phyloP scores from a whole-genome alignment of 352 stramenopile species.

The Globisporangium nagaii region DNA sequence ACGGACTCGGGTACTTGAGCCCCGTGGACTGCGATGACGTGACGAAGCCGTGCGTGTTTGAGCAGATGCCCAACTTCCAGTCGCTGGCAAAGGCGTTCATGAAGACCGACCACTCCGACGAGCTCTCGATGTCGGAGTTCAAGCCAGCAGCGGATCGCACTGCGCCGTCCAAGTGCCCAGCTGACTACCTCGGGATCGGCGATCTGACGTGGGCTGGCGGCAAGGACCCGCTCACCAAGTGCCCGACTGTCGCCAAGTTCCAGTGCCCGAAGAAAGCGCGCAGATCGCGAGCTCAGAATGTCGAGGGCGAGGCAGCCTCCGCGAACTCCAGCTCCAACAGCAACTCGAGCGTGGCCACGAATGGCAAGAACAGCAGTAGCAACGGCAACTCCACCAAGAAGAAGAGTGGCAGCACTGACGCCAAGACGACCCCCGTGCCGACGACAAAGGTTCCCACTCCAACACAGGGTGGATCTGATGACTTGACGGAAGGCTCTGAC shows the following conservation, averaged over 20 bases:
- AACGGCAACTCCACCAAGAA: neutral
- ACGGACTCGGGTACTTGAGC: slow-evolving; percentile 69
- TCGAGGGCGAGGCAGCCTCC: neutral
- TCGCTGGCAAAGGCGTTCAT: slow-evolving; percentile 38
- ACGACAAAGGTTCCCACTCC: neutral
- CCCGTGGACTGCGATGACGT: slow-evolving; percentile 60
- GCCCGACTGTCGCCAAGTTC: slow-evolving; percentile 10
- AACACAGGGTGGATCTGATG: neutral
- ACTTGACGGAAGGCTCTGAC: no score
- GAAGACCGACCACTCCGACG: slow-evolving; percentile 12
- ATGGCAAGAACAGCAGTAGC: neutral
- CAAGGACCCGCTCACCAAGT: slow-evolving; percentile 11
- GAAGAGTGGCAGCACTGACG: no score
- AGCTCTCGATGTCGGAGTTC: slow-evolving; percentile 29
- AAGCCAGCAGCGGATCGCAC: slow-evolving; percentile 10
- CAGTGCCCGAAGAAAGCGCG: neutral
- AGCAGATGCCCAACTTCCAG: slow-evolving; percentile 65
- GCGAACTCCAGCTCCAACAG: neutral
- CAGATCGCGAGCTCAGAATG: neutral
- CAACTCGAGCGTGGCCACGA: no score
- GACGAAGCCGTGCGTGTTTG: slow-evolving; percentile 36
- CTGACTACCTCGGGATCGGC: slow-evolving; percentile 16
- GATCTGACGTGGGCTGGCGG: slow-evolving; percentile 23
- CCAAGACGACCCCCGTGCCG: neutral
- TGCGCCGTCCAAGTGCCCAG: slow-evolving; percentile 12